Percentiles rank a stretch among this genome's conserved stretches.
Conservation (phyloP, 495 filamentous ascomycete genomes). For the Cetradonia linearis region DNA sequence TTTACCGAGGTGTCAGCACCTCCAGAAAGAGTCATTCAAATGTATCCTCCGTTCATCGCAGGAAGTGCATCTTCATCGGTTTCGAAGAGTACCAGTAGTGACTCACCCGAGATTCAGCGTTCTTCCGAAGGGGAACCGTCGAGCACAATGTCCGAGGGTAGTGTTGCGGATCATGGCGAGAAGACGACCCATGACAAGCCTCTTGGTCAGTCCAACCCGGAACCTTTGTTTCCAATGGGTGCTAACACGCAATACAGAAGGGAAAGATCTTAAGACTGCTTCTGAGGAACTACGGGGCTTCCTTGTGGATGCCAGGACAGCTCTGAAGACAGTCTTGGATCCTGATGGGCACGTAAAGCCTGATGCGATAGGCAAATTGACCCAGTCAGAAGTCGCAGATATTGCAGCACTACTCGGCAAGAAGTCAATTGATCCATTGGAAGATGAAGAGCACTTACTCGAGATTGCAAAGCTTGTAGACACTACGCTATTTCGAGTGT, state of each 20-base stretch:
- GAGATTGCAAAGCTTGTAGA: constrained; percentile 76
- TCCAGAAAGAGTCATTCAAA: constrained; percentile 73
- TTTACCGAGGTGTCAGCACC: constrained; percentile 84
- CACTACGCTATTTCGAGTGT: constrained; percentile 84
- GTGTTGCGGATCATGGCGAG: constrained; percentile 19
- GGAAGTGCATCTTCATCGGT: constrained; percentile 59
- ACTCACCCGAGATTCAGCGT: not conserved
- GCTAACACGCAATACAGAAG: constrained; percentile 36
- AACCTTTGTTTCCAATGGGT: not conserved
- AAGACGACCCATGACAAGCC: constrained; percentile 33
- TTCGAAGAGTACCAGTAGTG: not conserved
- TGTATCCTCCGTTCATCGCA: constrained; percentile 77
- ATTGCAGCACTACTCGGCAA: constrained; percentile 34
- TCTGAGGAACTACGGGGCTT: constrained; percentile 75
- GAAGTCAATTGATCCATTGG: constrained; percentile 33
- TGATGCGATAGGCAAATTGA: constrained; percentile 43
- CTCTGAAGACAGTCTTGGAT: constrained; percentile 73
- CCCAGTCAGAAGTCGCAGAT: constrained; percentile 34
- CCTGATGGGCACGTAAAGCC: constrained; percentile 62
- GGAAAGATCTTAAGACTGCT: constrained; percentile 70
- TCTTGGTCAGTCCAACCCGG: constrained; percentile 32
- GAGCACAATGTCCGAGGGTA: constrained; percentile 11
- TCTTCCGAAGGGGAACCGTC: not conserved
- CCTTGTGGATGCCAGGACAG: constrained; percentile 69
- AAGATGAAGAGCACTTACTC: constrained; percentile 59